These are phyloP conservation scores for Verticillium zaregamsianum DNA, from an alignment of 2,329 filamentous ascomycete genomes.

Conservation along the genomic window DNA sequence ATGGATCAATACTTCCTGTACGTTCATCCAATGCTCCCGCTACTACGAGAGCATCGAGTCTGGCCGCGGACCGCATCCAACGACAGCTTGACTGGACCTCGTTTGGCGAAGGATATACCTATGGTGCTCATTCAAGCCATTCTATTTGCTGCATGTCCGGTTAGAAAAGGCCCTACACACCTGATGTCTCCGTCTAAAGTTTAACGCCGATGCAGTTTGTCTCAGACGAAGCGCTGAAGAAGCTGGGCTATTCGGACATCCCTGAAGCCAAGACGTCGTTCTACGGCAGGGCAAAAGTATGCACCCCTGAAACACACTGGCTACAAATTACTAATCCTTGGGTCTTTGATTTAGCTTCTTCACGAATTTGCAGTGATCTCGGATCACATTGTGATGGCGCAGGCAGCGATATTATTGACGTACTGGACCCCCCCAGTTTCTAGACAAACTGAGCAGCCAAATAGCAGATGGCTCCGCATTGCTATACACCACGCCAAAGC, in stretches of 20 bases:
- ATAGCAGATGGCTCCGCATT: constrained; percentile 44
- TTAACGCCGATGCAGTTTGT: constrained; percentile 25
- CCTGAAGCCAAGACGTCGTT: constrained; percentile 39
- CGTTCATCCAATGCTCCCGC: constrained; percentile 38
- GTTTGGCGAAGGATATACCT: constrained; percentile 25
- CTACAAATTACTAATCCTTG: no score
- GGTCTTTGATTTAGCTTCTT: constrained; percentile 23
- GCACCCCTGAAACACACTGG: no score
- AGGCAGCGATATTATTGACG: constrained; percentile 37
- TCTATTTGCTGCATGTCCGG: constrained; percentile 33
- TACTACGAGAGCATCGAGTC: constrained; percentile 37
- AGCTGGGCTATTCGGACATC: constrained; percentile 36
- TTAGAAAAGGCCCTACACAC: constrained; percentile 24
- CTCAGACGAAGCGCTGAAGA: constrained; percentile 30
- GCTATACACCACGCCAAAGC: constrained; percentile 46
- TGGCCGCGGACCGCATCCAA: constrained; percentile 35
- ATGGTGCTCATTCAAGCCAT: constrained; percentile 43
- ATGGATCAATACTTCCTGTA: constrained; percentile 43
- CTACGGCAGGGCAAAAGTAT: constrained; percentile 26
- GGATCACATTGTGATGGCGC: constrained; percentile 33
- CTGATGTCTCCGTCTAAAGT: neutral
- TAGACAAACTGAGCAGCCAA: constrained; percentile 28
- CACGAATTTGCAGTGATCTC: constrained; percentile 40
- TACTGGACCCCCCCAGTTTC: constrained; percentile 31
- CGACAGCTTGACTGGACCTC: constrained; percentile 7